Evolutionary conservation across 495 filamentous ascomycete species (phyloP).

Genomic region (Pseudomonodictys pantanalensis): DNA sequence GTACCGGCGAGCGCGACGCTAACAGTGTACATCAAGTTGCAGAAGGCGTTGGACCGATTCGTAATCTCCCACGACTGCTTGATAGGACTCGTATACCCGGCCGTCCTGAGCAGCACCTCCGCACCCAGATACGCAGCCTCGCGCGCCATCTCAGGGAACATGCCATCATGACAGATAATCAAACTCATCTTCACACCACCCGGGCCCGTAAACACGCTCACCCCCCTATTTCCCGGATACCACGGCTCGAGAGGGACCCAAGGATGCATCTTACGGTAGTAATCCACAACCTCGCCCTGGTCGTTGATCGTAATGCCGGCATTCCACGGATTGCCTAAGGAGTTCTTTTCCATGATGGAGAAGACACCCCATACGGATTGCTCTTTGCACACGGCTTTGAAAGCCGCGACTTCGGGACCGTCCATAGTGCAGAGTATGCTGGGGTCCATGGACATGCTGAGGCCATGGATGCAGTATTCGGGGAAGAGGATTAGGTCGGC

Average conservation of each 20-base stretch:
- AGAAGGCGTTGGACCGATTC: conserved; percentile 25
- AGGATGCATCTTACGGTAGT: conserved; percentile 32
- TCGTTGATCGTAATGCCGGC: conserved; percentile 21
- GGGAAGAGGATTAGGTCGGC: conserved; percentile 31
- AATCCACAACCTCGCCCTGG: conserved; percentile 23
- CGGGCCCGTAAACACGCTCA: conserved; percentile 18
- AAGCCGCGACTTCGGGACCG: conserved; percentile 22
- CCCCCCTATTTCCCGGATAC: conserved; percentile 26
- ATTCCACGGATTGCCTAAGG: conserved; percentile 27
- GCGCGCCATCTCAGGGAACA: conserved; percentile 31
- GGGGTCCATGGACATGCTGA: conserved; percentile 20
- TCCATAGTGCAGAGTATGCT: conserved; percentile 26
- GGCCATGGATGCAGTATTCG: conserved; percentile 30
- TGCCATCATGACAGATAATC: conserved; percentile 31
- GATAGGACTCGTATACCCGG: conserved; percentile 27
- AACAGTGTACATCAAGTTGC: conserved; percentile 27
- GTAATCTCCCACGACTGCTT: conserved; percentile 29
- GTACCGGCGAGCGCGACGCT: conserved; percentile 26
- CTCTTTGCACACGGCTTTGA: conserved; percentile 23
- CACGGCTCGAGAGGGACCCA: conserved; percentile 30
- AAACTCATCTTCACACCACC: conserved; percentile 21
- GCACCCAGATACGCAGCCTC: conserved; percentile 27
- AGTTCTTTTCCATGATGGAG: conserved; percentile 31
- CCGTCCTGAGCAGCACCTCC: conserved; percentile 26
- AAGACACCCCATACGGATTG: conserved; percentile 29